Conservation (phyloP, 2,329 filamentous ascomycete species). For the Colletotrichum falcatum region DNA sequence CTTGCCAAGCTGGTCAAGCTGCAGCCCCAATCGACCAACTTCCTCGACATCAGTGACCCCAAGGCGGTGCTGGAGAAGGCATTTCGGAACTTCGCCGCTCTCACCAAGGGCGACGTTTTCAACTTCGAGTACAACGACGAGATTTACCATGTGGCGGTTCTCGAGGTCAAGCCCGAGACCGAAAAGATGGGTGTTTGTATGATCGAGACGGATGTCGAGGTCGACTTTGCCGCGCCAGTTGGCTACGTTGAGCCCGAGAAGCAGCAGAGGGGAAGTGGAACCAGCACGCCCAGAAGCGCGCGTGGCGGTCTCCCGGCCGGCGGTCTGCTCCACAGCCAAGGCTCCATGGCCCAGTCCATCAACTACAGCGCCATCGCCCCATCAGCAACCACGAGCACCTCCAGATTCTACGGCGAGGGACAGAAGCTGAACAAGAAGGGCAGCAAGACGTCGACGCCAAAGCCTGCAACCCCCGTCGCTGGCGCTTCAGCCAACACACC, state of each 20-base stretch:
- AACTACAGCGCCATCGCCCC: constrained; percentile 94
- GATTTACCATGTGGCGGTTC: constrained; percentile 89
- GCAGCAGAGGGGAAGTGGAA: constrained; percentile 72
- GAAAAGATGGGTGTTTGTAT: constrained; percentile 91
- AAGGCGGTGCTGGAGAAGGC: constrained; percentile 97
- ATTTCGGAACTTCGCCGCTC: constrained; percentile 93
- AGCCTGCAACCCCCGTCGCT: constrained; percentile 78
- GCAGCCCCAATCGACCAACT: constrained; percentile 91
- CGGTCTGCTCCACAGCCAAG: constrained; percentile 83
- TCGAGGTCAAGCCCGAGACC: constrained; percentile 90
- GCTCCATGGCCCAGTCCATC: constrained; percentile 97
- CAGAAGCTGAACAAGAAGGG: constrained; percentile 90
- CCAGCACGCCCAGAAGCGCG: constrained; percentile 82
- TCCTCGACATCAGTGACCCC: constrained; percentile 96
- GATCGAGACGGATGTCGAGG: constrained; percentile 94
- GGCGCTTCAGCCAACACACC: constrained; percentile 61
- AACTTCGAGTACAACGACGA: constrained; percentile 97
- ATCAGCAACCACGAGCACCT: constrained; percentile 75
- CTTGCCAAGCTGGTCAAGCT: constrained; percentile 95
- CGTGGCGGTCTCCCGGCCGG: constrained; percentile 72
- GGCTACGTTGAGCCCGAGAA: constrained; percentile 92
- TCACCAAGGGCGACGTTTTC: constrained; percentile 94
- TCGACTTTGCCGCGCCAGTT: constrained; percentile 94
- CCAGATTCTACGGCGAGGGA: constrained; percentile 83
- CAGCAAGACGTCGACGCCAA: constrained; percentile 79